Evolutionary conservation across 192 early-diverging fungal genomes (phyloP).

Genomic region (Coemansia sp.): DNA sequence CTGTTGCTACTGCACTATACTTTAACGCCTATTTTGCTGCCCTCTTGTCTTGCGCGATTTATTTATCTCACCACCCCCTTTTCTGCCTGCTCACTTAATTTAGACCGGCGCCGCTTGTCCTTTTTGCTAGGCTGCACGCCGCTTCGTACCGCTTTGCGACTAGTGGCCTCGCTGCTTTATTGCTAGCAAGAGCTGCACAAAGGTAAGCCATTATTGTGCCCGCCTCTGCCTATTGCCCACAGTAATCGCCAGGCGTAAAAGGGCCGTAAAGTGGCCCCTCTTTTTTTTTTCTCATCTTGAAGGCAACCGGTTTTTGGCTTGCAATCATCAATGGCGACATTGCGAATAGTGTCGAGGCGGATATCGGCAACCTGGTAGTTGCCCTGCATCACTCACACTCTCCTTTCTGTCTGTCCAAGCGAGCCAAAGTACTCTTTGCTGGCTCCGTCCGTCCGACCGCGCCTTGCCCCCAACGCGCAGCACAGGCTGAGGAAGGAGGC

Average conservation of each 20-base stretch:
- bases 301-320: conserved; percentile 9
- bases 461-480: conserved; percentile 2
- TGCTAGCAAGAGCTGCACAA: conserved; percentile 1
- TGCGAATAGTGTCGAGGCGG: conserved; percentile 5
- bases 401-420: not conserved
- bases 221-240: not conserved
- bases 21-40: not conserved
- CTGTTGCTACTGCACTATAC: not conserved
- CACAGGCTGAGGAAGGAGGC: not conserved
- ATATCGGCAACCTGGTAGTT: not conserved
- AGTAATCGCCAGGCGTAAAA: conserved; percentile 2
- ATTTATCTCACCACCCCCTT: not conserved
- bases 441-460: not conserved
- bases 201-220: conserved; percentile 1
- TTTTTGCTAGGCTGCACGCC: not conserved
- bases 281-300: not conserved
- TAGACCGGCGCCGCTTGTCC: not conserved
- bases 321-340: not conserved
- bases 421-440: not conserved
- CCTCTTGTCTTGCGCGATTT: not conserved
- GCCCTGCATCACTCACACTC: conserved; percentile 3
- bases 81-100: not conserved
- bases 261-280: conserved; percentile 1
- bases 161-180: not conserved
- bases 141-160: not conserved